These are phyloP conservation scores for Cutaneotrichosporon daszewskae DNA, from an alignment of 1,284 basidiomycete species.

Conservation along the genomic window DNA sequence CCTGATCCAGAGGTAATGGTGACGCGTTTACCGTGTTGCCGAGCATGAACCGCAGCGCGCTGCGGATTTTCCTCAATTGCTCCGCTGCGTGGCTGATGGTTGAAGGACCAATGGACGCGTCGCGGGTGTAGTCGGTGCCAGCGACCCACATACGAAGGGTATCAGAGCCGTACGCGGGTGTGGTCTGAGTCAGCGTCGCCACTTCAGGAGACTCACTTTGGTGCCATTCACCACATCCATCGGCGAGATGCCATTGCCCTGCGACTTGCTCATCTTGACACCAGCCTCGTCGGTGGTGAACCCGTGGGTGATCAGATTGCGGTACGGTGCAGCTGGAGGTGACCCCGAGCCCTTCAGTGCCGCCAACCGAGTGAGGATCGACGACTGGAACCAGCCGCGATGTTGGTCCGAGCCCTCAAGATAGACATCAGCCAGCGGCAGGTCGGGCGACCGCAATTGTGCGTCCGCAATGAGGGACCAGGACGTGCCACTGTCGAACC, in stretches of 20 bases:
- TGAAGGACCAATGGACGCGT: slow-evolving; percentile 76
- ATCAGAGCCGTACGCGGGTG: slow-evolving; percentile 79
- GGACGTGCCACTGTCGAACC: slow-evolving; percentile 96
- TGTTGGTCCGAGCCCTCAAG: slow-evolving; percentile 97
- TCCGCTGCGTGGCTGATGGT: slow-evolving; percentile 74
- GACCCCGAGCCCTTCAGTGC: slow-evolving; percentile 9
- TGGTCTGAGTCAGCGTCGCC: slow-evolving; percentile 51
- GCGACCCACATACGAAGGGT: slow-evolving; percentile 87
- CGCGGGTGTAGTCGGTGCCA: slow-evolving; percentile 81
- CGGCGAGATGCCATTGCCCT: slow-evolving; percentile 88
- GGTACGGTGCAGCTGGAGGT: slow-evolving; percentile 58
- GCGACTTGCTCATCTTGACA: slow-evolving; percentile 97
- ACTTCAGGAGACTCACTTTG: slow-evolving; percentile 52
- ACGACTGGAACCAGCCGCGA: slow-evolving; percentile 98
- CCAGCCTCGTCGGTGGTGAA: slow-evolving; percentile 90
- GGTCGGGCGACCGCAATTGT: slow-evolving; percentile 22
- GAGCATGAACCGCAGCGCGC: slow-evolving; percentile 81
- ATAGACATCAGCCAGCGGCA: slow-evolving; percentile 74
- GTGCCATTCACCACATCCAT: slow-evolving; percentile 73
- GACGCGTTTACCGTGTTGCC: slow-evolving; percentile 61
- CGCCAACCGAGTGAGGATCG: slow-evolving; percentile 72
- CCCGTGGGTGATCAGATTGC: slow-evolving; percentile 84
- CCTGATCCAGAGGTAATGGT: slow-evolving; percentile 12
- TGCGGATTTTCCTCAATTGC: slow-evolving; percentile 77
- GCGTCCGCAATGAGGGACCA: slow-evolving; percentile 68